Conservation (phyloP, 1,139 yeast genomes). For the Saccharomyces hybrid region DNA sequence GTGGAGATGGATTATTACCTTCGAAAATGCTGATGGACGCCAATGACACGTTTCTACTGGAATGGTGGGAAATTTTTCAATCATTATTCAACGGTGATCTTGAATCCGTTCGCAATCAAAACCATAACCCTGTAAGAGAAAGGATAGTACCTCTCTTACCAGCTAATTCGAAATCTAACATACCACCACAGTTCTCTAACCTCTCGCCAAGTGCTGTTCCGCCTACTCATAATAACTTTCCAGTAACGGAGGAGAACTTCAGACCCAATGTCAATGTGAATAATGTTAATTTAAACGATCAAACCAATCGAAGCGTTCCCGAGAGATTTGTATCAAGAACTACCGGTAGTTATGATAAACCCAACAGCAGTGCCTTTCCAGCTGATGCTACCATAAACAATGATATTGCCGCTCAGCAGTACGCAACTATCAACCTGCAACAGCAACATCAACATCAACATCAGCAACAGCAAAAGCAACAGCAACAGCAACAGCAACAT, state of each 20-base stretch:
- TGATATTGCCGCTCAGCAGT: too few relatives aligned
- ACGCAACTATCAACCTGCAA: too few relatives aligned
- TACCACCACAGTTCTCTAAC: constrained; percentile 21
- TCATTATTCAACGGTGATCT: constrained; percentile 36
- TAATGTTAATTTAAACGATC: neutral
- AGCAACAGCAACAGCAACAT: too few relatives aligned
- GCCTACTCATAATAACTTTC: neutral
- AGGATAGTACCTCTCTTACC: constrained; percentile 20
- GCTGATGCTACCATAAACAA: too few relatives aligned
- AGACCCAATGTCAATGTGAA: neutral
- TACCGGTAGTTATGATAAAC: neutral
- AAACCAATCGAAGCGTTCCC: neutral
- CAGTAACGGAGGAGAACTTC: neutral
- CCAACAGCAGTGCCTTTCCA: too few relatives aligned
- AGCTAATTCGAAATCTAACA: constrained; percentile 29
- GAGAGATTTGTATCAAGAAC: neutral
- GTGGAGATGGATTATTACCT: constrained; percentile 24
- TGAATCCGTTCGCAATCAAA: constrained; percentile 25
- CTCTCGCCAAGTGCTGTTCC: constrained; percentile 1
- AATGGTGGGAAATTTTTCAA: constrained; percentile 52
- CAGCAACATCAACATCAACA: too few relatives aligned
- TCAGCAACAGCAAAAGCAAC: too few relatives aligned
- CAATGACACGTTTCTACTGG: constrained; percentile 40
- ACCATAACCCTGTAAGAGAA: constrained; percentile 11
- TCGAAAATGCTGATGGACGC: constrained; percentile 36